A percentile compares a stretch with the other conserved stretches of the same genome.
Evolutionary conservation across 179 eudicot species (phyloP).

Genomic region (Silene noctiflora): DNA sequence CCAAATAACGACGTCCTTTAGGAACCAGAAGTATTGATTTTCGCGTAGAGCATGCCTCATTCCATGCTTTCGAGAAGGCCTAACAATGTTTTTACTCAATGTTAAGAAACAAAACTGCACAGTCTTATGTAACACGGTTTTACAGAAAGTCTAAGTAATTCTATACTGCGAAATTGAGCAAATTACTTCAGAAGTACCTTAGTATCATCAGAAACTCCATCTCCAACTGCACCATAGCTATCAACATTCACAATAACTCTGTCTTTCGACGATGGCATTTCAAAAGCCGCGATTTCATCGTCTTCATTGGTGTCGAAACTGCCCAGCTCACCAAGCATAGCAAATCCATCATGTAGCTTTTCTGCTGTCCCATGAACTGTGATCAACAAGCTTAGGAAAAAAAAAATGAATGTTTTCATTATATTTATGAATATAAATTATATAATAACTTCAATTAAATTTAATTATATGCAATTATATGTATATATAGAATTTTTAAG

Average conservation of each 20-base stretch:
- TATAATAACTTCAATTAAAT: background rate
- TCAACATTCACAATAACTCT: conserved; percentile 60
- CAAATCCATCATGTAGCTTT: conserved; percentile 28
- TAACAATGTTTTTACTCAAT: background rate
- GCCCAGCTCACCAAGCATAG: conserved; percentile 37
- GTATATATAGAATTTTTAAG: background rate
- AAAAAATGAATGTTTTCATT: conserved; percentile 47
- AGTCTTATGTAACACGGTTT: background rate
- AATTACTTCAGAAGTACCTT: conserved; percentile 36
- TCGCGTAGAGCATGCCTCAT: conserved; percentile 58
- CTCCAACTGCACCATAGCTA: conserved; percentile 77
- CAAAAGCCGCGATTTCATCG: conserved; percentile 36
- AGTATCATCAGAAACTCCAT: conserved; percentile 82
- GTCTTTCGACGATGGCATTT: conserved; percentile 38
- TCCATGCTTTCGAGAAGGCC: conserved; percentile 56
- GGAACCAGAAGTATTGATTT: conserved; percentile 72
- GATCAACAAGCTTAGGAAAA: conserved; percentile 44
- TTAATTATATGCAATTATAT: background rate
- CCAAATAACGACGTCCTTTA: conserved; percentile 52
- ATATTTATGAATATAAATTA: conserved; percentile 20
- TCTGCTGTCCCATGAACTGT: conserved; percentile 37
- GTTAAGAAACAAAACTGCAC: background rate
- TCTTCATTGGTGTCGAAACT: conserved; percentile 42
- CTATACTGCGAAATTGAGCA: too few species aligned
- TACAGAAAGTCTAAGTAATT: too few species aligned